Evolutionary conservation across 1,284 basidiomycete species (phyloP).

Genomic region (Crepidotus sp.): DNA sequence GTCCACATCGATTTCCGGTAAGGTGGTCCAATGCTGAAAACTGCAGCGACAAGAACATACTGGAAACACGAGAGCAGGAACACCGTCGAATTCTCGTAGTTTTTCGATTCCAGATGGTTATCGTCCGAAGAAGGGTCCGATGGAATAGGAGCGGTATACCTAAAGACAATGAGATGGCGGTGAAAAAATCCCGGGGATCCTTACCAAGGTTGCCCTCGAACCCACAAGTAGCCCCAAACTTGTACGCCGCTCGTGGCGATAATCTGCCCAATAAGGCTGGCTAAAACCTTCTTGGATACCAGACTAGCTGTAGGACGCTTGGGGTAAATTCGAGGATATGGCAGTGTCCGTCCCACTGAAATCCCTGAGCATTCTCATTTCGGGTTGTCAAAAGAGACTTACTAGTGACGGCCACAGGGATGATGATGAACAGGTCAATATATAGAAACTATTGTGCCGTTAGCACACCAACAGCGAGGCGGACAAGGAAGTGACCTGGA

Average conservation of each 20-base stretch:
- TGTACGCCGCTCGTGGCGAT: constrained; percentile 81
- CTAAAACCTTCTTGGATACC: constrained; percentile 92
- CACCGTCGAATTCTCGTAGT: constrained; percentile 89
- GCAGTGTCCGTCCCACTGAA: constrained; percentile 88
- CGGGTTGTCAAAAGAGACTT: constrained; percentile 25
- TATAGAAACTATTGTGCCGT: constrained; percentile 70
- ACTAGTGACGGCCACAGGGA: constrained; percentile 94
- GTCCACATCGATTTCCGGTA: constrained; percentile 94
- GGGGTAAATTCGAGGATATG: constrained; percentile 79
- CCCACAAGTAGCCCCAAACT: constrained; percentile 85
- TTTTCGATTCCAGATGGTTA: constrained; percentile 80
- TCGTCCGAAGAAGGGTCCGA: constrained; percentile 47
- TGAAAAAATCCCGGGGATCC: constrained; percentile 10
- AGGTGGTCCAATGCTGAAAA: constrained; percentile 97
- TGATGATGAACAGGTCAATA: constrained; percentile 96
- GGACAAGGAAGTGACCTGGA: constrained; percentile 48
- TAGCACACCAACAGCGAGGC: not conserved
- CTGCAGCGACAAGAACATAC: constrained; percentile 93
- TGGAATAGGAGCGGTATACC: constrained; percentile 57
- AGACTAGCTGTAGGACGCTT: constrained; percentile 95
- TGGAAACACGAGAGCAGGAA: constrained; percentile 98
- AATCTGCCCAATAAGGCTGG: constrained; percentile 91
- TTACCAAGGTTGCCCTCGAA: constrained; percentile 75
- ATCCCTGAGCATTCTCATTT: not conserved
- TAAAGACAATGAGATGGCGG: constrained; percentile 17